phyloP scores from a whole-genome alignment of 306 rosid genomes.

The Fagus sylvatica region DNA sequence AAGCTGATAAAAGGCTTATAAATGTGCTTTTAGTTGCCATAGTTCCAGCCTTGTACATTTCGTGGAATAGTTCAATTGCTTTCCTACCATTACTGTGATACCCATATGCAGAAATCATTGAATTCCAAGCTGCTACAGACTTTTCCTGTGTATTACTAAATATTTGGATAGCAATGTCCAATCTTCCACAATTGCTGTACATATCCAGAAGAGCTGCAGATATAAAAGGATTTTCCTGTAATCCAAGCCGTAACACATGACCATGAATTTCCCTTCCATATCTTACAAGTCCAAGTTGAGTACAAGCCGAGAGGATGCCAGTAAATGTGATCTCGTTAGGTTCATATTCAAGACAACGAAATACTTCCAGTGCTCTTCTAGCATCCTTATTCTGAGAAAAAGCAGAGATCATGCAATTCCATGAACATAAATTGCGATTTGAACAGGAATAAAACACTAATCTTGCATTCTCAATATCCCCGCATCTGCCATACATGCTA shows the following conservation, averaged over 20 bases:
- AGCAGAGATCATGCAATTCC: constrained; percentile 64
- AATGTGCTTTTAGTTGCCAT: constrained; percentile 56
- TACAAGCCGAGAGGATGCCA: constrained; percentile 53
- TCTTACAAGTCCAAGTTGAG: constrained; percentile 47
- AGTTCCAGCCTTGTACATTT: constrained; percentile 40
- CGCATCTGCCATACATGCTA: constrained; percentile 61
- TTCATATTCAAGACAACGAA: constrained; percentile 33
- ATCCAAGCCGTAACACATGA: constrained; percentile 23
- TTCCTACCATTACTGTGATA: constrained; percentile 48
- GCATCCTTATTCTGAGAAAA: constrained; percentile 48
- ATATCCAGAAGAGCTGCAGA: constrained; percentile 56
- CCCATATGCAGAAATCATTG: constrained; percentile 56
- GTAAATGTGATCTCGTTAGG: constrained; percentile 53
- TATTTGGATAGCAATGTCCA: constrained; percentile 48
- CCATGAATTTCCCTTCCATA: constrained; percentile 54
- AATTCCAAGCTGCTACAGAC: constrained; percentile 59
- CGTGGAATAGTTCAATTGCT: constrained; percentile 46
- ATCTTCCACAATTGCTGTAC: constrained; percentile 55
- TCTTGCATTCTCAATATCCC: constrained; percentile 48
- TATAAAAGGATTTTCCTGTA: constrained; percentile 42
- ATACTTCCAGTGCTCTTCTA: constrained; percentile 47
- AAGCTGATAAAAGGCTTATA: constrained; percentile 59
- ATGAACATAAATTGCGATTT: constrained; percentile 50
- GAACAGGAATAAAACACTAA: constrained; percentile 38
- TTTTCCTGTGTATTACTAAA: constrained; percentile 37